Percentiles rank a stretch among this genome's conserved stretches.
phyloP scores from a whole-genome alignment of 1,284 basidiomycete genomes.

The Cutaneotrichosporon arboriforme region DNA sequence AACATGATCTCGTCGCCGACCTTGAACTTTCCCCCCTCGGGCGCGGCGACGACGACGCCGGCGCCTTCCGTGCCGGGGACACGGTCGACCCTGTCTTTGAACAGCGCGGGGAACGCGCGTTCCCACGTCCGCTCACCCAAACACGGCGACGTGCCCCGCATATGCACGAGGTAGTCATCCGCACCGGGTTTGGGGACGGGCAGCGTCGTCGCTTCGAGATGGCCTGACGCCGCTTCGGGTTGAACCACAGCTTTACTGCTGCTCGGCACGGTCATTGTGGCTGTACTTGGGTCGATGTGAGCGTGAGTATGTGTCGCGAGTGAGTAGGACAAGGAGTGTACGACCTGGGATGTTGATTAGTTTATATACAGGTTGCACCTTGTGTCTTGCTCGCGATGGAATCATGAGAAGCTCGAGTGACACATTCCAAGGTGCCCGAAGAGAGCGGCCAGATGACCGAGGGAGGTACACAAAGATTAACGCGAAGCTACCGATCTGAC shows the following conservation, averaged over 20 bases:
- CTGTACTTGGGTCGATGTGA: no score
- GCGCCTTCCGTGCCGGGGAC: slow-evolving; percentile 18
- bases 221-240: neutral
- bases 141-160: slow-evolving; percentile 11
- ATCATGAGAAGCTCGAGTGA: no score
- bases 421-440: no score
- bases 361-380: no score
- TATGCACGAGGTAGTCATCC: slow-evolving; percentile 1
- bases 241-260: slow-evolving; percentile 7
- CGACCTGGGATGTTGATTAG: no score
- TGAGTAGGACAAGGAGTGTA: no score
- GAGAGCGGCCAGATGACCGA: no score
- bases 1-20: slow-evolving; percentile 12
- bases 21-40: neutral
- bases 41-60: slow-evolving; percentile 5
- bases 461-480: no score
- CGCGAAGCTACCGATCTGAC: no score
- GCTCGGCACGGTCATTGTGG: no score
- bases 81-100: neutral
- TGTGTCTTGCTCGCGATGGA: no score
- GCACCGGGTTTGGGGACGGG: slow-evolving; percentile 1
- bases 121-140: slow-evolving; percentile 13
- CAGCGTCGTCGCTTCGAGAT: slow-evolving; percentile 1
- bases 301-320: no score
- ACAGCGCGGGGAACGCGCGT: neutral